A percentile compares a stretch with the other conserved stretches of the same genome.
Conservation (phyloP, 225 moss, liverwort and hornwort species). For the Antitrichia curtipendula region DNA sequence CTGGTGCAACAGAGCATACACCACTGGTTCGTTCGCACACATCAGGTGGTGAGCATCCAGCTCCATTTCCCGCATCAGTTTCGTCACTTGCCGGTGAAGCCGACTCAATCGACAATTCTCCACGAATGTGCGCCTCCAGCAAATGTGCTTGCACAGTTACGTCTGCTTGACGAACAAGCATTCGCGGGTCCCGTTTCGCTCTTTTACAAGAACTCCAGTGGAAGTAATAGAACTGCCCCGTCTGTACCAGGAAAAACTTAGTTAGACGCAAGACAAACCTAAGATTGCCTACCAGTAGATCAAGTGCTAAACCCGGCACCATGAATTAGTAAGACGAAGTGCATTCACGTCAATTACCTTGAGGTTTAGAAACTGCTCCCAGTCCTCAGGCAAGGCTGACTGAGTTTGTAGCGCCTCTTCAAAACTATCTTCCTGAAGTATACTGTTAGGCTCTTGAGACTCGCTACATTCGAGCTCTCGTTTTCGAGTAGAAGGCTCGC, state of each 20-base stretch:
- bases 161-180: slow-evolving; percentile 29
- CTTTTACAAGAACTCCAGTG: slow-evolving; percentile 49
- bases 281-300: not conserved
- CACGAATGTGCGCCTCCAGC: slow-evolving; percentile 25
- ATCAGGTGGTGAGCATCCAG: not conserved
- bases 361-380: slow-evolving; percentile 47
- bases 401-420: slow-evolving; percentile 33
- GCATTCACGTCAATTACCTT: slow-evolving; percentile 4
- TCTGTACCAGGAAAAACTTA: not conserved
- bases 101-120: not conserved
- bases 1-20: slow-evolving; percentile 13
- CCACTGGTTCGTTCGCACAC: slow-evolving; percentile 17
- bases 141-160: slow-evolving; percentile 30
- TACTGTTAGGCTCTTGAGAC: not conserved
- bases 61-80: not conserved
- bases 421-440: not conserved
- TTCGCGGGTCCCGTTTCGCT: slow-evolving; percentile 38
- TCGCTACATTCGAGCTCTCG: slow-evolving; percentile 14
- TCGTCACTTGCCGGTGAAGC: not conserved
- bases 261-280: not conserved
- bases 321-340: not conserved
- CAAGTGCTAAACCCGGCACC: not conserved
- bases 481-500: slow-evolving; percentile 1
- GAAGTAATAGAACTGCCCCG: slow-evolving; percentile 43
- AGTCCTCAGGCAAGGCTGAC: slow-evolving; percentile 36